Evolutionary conservation across 2,329 filamentous ascomycete species (phyloP).

Genomic region (Knoxdaviesia proteae): DNA sequence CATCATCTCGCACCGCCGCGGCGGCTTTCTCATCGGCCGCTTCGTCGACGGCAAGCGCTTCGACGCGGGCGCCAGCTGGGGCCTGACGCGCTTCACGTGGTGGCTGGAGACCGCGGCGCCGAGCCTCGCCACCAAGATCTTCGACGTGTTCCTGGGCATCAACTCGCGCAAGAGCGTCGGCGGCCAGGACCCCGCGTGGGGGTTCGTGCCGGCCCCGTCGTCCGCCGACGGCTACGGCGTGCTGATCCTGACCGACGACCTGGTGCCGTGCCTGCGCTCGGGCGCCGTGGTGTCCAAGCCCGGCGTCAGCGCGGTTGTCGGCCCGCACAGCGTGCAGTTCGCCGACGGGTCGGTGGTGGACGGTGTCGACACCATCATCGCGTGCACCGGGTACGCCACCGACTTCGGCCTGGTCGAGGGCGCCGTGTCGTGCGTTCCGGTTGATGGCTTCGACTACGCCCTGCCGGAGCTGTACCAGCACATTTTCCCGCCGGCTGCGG

Average conservation of each 20-base stretch:
- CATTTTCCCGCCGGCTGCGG: constrained; percentile 20
- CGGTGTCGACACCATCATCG: constrained; percentile 12
- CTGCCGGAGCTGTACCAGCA: constrained; percentile 20
- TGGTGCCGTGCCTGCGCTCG: constrained; percentile 6
- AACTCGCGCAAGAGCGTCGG: constrained; percentile 5
- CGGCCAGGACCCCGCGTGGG: constrained; percentile 6
- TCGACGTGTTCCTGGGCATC: constrained; percentile 5
- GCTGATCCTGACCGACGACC: constrained; percentile 6
- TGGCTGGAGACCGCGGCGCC: constrained; percentile 7
- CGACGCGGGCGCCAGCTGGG: constrained; percentile 7
- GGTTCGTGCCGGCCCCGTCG: constrained; percentile 4
- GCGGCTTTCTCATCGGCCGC: constrained; percentile 7
- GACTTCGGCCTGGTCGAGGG: constrained; percentile 12
- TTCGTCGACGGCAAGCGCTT: constrained; percentile 6
- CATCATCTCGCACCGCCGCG: constrained; percentile 9
- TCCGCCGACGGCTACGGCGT: constrained; percentile 5
- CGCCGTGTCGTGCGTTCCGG: constrained; percentile 8
- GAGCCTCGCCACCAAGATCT: constrained; percentile 4
- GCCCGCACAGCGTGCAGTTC: constrained; percentile 8
- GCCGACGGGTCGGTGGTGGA: too few relatives aligned
- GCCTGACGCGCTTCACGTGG: constrained; percentile 5
- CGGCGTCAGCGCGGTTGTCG: constrained; percentile 6
- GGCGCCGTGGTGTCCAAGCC: constrained; percentile 4
- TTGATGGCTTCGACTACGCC: constrained; percentile 6
- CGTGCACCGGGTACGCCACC: constrained; percentile 14